Evolutionary conservation across 2,329 filamentous ascomycete genomes (phyloP).

Genomic region (Zasmidium angulare): DNA sequence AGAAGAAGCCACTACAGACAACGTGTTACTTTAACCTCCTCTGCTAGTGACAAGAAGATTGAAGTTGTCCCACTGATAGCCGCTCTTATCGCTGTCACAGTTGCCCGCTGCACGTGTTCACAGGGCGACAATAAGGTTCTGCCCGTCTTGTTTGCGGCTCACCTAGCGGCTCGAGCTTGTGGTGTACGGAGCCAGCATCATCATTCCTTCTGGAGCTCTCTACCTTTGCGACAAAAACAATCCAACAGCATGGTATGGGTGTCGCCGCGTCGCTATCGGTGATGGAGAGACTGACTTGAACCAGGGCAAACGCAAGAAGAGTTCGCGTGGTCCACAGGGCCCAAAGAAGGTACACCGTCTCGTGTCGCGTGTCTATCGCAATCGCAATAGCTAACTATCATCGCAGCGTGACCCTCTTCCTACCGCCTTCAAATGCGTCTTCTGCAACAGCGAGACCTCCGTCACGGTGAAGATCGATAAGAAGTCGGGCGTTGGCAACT

Average conservation of each 20-base stretch:
- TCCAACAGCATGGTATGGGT: conserved; percentile 13
- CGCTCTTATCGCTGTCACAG: neutral
- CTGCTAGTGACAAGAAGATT: neutral
- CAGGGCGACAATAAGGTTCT: neutral
- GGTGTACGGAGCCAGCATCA: neutral
- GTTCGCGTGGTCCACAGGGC: conserved; percentile 72
- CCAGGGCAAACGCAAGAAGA: conserved; percentile 89
- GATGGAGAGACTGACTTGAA: neutral
- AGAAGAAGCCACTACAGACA: neutral
- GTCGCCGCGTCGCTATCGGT: neutral
- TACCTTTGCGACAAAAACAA: neutral
- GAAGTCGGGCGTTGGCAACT: conserved; percentile 79
- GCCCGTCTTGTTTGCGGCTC: neutral
- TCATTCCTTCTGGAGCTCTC: neutral
- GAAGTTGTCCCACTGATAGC: neutral
- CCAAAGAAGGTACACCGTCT: conserved; percentile 69
- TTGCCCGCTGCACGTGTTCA: neutral
- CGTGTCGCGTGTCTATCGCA: conserved; percentile 1
- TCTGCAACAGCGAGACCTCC: conserved; percentile 96
- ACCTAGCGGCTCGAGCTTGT: neutral
- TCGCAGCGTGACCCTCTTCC: conserved; percentile 63
- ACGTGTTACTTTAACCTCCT: neutral
- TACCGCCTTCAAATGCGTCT: conserved; percentile 91
- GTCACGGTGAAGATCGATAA: conserved; percentile 91
- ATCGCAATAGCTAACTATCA: neutral